Evolutionary conservation across 108 stramenopile species (phyloP).

Genomic region (Nitzschia sp.): DNA sequence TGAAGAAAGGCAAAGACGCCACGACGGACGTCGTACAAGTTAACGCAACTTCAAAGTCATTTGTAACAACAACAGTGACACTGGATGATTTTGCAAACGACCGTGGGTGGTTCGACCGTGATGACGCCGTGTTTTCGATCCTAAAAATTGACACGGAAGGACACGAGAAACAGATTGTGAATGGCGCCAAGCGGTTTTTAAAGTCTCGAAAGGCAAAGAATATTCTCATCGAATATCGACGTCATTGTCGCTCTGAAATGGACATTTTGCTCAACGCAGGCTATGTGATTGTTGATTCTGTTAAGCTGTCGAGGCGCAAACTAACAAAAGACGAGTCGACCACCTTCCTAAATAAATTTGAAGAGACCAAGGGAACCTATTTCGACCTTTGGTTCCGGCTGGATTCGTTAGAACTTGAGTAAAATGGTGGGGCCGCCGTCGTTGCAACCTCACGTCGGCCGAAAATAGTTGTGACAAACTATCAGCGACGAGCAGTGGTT

Average conservation of each 20-base stretch:
- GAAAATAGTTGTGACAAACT: too few species aligned
- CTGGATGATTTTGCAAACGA: neutral
- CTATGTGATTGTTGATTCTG: neutral
- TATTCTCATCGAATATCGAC: neutral
- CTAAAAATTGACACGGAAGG: neutral
- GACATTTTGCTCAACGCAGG: neutral
- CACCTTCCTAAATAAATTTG: neutral
- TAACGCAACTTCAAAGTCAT: too few species aligned
- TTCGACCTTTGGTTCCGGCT: neutral
- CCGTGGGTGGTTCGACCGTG: neutral
- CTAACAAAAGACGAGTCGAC: neutral
- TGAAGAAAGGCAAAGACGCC: neutral
- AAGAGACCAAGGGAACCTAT: neutral
- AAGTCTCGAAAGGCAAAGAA: neutral
- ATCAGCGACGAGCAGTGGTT: too few species aligned
- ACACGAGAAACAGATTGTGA: neutral
- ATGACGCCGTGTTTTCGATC: neutral
- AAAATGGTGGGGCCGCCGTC: too few species aligned
- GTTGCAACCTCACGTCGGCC: too few species aligned
- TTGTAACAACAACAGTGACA: neutral
- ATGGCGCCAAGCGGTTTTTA: neutral
- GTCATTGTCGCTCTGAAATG: neutral
- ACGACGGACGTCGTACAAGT: too few species aligned
- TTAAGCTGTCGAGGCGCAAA: neutral
- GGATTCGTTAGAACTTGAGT: too few species aligned